Percentiles rank a stretch among this genome's conserved stretches.
Conservation (phyloP, 2,329 filamentous ascomycete species). For the Drechmeria coniospora region DNA sequence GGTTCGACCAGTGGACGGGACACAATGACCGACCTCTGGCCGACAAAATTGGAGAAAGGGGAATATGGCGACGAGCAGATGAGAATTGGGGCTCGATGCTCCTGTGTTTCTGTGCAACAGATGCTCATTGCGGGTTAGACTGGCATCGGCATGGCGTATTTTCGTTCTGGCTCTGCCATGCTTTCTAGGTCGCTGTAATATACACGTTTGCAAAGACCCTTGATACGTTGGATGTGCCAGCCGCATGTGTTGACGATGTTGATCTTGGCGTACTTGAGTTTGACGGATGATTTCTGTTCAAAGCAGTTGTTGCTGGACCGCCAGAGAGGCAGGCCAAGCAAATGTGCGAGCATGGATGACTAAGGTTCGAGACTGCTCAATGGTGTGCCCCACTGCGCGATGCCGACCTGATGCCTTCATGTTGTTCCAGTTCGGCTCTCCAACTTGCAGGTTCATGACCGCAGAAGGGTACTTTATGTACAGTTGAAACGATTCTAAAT, state of each 20-base stretch:
- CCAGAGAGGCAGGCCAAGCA: too few species aligned
- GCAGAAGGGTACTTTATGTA: too few species aligned
- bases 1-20: constrained; percentile 20
- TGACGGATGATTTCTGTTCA: too few species aligned
- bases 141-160: constrained; percentile 33
- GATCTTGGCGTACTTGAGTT: not conserved
- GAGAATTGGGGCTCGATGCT: constrained; percentile 23
- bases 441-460: not conserved
- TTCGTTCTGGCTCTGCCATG: constrained; percentile 28
- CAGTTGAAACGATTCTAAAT: constrained; percentile 1
- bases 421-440: too few species aligned
- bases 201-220: constrained; percentile 42
- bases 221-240: constrained; percentile 11
- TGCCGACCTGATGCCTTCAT: too few species aligned
- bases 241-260: not conserved
- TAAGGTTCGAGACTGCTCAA: too few species aligned
- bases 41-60: constrained; percentile 29
- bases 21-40: constrained; percentile 20
- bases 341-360: too few species aligned
- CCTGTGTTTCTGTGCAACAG: constrained; percentile 22
- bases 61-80: constrained; percentile 32
- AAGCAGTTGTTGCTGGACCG: too few species aligned
- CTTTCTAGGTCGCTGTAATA: constrained; percentile 45
- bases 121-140: constrained; percentile 30
- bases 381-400: too few species aligned